Base-by-base conservation (phyloP, 108 stramenopile species). In the Chaetoceros muelleri region DNA sequence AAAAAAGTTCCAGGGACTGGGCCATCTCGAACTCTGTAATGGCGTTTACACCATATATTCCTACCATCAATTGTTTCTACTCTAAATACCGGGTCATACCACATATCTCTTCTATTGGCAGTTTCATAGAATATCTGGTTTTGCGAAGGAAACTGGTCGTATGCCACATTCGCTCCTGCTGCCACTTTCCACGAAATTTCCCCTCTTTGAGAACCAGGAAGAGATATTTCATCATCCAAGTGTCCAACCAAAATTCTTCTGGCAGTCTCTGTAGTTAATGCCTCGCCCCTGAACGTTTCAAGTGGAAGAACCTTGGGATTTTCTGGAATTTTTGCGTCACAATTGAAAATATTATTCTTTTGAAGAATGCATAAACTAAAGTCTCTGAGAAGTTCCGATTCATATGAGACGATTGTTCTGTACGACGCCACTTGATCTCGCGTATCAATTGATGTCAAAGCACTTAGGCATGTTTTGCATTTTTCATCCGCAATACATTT, bases 71-170 rank as follows among this genome's bases (percentile, higher is more conserved):
- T 63, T 19, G 93, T 95, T 60, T 94, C 82, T 13, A 97, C 96
- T 30, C 90, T 76, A 68, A 97, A 97, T 1, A 96, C 89, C 13
- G 96, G 96, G 75, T 97, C 95, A 66, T 97, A 97, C 96, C 96
- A 96, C 63, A 95, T 57, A 55, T 58, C 64, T 26, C 72, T 59
- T 2, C 76, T 79, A 44, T 68, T 72, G 1, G 55, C 64, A 26
- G 60, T 62, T 7, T 71, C 71, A 48, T 91, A 83, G 61, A 85
- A 91, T 13, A 85, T 62, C 62, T 73, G 48, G 76, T 97, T 90
- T 62, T 97, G 96, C 21, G 70, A 83, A 0, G 96, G 93, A 69
- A 97, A 97, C 52, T 85, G 84, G 70, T 97, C 96, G 58, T 97
- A 97, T 0, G 96, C 95, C 3, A 84, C 87, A 66, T 97, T 95